A percentile compares a stretch with the other conserved stretches of the same genome.
Evolutionary conservation across 768 basidiomycete genomes (phyloP).

Genomic region (Phylloporus sp.): DNA sequence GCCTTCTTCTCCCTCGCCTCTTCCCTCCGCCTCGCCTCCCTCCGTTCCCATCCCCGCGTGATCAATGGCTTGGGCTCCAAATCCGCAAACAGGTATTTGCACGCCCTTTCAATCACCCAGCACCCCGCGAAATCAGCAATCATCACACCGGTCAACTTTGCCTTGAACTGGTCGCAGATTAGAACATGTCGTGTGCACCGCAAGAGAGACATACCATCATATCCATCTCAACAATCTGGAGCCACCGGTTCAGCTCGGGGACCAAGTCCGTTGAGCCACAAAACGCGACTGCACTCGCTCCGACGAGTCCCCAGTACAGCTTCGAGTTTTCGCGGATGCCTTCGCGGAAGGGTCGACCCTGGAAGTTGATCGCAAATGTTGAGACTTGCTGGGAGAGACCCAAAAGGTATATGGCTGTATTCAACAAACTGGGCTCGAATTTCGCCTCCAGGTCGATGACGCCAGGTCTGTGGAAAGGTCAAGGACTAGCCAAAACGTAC

Average conservation of each 20-base stretch:
- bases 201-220: conserved; percentile 48
- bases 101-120: conserved; percentile 74
- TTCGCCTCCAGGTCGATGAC: conserved; percentile 92
- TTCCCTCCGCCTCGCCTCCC: conserved; percentile 55
- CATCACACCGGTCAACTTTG: conserved; percentile 78
- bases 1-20: conserved; percentile 41
- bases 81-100: conserved; percentile 86
- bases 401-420: conserved; percentile 95
- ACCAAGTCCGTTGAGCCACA: conserved; percentile 91
- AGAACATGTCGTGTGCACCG: neutral
- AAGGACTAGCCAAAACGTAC: neutral
- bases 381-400: conserved; percentile 97
- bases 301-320: conserved; percentile 89
- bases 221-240: conserved; percentile 94
- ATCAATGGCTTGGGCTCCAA: conserved; percentile 83
- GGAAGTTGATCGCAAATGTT: conserved; percentile 98
- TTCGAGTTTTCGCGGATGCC: conserved; percentile 94
- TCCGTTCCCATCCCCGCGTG: conserved; percentile 76
- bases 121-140: conserved; percentile 84
- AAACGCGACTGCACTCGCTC: conserved; percentile 87
- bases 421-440: conserved; percentile 91
- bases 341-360: conserved; percentile 97
- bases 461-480: conserved; percentile 46
- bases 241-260: conserved; percentile 94
- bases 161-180: conserved; percentile 62